These are phyloP conservation scores for Calocybe indica DNA, from an alignment of 768 basidiomycete species.

Conservation along the genomic window DNA sequence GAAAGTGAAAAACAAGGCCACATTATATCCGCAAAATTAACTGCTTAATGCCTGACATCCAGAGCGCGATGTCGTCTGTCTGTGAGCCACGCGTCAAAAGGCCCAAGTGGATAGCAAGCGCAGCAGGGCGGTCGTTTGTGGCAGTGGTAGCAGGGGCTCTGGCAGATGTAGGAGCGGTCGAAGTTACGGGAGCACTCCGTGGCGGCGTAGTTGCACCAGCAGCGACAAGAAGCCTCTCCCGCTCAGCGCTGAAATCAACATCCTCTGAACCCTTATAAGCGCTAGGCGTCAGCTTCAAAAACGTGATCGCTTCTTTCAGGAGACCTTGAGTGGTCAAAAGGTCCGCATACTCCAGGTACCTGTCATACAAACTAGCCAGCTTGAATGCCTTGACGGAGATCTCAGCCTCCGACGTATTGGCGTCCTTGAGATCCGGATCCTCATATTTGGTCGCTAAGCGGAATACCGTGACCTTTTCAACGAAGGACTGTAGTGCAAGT, in stretches of 20 bases:
- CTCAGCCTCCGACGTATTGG: constrained; percentile 26
- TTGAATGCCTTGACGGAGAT: constrained; percentile 66
- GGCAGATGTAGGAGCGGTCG: constrained; percentile 12
- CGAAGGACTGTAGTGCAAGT: constrained; percentile 83
- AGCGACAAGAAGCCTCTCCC: constrained; percentile 32
- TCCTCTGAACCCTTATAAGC: constrained; percentile 65
- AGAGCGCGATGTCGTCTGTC: constrained; percentile 77
- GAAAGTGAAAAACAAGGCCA: background rate
- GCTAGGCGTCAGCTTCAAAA: constrained; percentile 71
- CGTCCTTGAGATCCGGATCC: constrained; percentile 55
- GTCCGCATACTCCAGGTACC: constrained; percentile 95
- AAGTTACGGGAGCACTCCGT: constrained; percentile 8
- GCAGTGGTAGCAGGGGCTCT: constrained; percentile 12
- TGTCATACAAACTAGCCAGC: constrained; percentile 81
- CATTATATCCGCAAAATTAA: constrained; percentile 64
- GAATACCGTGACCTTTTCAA: constrained; percentile 97
- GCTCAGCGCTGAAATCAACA: constrained; percentile 28
- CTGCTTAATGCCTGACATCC: constrained; percentile 91
- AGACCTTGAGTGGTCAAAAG: constrained; percentile 89
- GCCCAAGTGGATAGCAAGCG: constrained; percentile 81
- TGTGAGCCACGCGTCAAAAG: constrained; percentile 74
- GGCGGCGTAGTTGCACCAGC: constrained; percentile 9
- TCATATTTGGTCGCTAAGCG: constrained; percentile 77
- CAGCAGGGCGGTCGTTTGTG: constrained; percentile 62
- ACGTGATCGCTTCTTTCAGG: constrained; percentile 72